These are phyloP conservation scores for Blakeslea trispora DNA, from an alignment of 371 early-diverging fungal species.

Conservation along the genomic window DNA sequence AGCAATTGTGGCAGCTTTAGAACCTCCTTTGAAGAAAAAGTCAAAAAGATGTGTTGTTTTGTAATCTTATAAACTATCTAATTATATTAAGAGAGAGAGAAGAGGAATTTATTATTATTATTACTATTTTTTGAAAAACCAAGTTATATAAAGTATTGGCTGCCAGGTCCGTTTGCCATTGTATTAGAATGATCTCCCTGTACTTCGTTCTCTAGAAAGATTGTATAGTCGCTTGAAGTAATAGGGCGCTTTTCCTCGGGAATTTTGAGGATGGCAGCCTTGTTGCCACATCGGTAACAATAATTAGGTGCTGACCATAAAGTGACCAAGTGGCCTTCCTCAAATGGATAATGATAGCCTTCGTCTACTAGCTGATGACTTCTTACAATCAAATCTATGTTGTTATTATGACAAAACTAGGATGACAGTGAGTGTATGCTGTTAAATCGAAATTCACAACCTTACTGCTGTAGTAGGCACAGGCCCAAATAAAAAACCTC, in stretches of 20 bases:
- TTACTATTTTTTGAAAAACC: no score
- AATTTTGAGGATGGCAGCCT: constrained; percentile 95
- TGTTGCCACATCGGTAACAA: constrained; percentile 99
- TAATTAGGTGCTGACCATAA: constrained; percentile 99
- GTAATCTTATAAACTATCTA: no score
- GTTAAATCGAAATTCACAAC: not conserved
- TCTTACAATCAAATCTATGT: constrained; percentile 89
- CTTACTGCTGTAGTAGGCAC: constrained; percentile 93
- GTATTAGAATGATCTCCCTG: constrained; percentile 40
- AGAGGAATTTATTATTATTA: no score
- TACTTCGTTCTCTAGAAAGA: constrained; percentile 80
- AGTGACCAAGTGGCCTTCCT: constrained; percentile 96
- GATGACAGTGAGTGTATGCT: not conserved
- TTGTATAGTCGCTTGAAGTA: constrained; percentile 74
- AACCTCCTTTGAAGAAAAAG: constrained; percentile 86
- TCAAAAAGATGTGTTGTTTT: constrained; percentile 76
- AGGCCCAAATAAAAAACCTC: constrained; percentile 98
- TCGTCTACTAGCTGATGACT: constrained; percentile 98
- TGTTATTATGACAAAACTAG: constrained; percentile 96
- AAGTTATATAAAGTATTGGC: constrained; percentile 50
- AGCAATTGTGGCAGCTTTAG: constrained; percentile 97
- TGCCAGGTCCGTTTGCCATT: constrained; percentile 36
- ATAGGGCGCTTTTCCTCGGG: constrained; percentile 79
- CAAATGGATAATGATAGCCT: constrained; percentile 97
- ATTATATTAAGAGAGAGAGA: not conserved